A percentile compares a stretch with the other conserved stretches of the same genome.
These are phyloP conservation scores for Saposhnikovia divaricata DNA, from an alignment of 129 eudicot species.

Conservation along the genomic window DNA sequence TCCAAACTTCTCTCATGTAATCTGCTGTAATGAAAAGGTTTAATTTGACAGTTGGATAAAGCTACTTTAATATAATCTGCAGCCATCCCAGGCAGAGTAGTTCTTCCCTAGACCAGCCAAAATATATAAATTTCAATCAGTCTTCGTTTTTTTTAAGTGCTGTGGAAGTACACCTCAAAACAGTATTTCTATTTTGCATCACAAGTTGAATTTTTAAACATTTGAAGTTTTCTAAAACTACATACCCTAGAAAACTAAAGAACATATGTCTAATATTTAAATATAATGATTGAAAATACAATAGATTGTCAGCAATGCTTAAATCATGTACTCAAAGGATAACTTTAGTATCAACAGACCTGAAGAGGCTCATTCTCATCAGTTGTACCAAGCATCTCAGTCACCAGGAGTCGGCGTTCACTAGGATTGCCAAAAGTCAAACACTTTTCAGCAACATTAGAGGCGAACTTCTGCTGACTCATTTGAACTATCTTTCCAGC, in stretches of 20 bases:
- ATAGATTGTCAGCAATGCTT: neutral
- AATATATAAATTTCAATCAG: neutral
- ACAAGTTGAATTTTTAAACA: neutral
- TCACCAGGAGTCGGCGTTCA: conserved; percentile 60
- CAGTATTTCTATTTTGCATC: neutral
- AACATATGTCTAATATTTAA: neutral
- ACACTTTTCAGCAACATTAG: conserved; percentile 89
- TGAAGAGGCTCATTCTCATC: conserved; percentile 95
- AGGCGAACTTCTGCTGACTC: conserved; percentile 92
- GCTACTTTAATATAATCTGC: neutral
- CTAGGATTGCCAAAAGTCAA: conserved; percentile 63
- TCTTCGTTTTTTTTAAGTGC: neutral
- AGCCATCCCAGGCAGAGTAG: neutral
- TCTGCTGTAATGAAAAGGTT: neutral
- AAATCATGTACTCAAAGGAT: neutral
- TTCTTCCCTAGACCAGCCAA: neutral
- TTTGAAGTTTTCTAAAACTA: neutral
- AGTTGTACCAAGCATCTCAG: conserved; percentile 78
- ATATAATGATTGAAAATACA: neutral
- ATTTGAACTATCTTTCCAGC: conserved; percentile 86
- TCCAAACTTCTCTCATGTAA: neutral
- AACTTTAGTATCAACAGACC: conserved; percentile 25
- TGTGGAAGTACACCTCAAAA: neutral
- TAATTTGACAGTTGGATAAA: neutral
- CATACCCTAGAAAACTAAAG: neutral